These are phyloP conservation scores for Chalaropsis thielavioides DNA, from an alignment of 2,329 filamentous ascomycete species.

Conservation along the genomic window DNA sequence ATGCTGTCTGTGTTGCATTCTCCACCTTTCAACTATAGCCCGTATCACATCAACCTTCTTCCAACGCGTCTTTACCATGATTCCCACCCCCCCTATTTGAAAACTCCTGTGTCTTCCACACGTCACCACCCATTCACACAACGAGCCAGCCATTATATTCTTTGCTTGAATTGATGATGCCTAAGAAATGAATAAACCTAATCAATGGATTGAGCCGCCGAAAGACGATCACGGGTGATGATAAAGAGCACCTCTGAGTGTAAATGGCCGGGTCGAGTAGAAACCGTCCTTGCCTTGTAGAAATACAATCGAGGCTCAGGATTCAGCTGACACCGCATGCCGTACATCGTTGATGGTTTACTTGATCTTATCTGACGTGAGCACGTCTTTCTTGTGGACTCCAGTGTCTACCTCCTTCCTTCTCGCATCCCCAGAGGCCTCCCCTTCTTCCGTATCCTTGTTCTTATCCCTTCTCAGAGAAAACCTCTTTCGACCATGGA, in stretches of 20 bases:
- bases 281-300: conserved; percentile 23
- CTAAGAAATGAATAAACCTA: conserved; percentile 2
- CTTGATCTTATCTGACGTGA: conserved; percentile 53
- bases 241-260: conserved; percentile 23
- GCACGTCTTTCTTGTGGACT: not conserved
- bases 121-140: not conserved
- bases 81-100: not conserved
- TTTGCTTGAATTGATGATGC: not conserved
- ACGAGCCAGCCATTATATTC: not conserved
- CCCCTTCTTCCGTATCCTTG: not conserved
- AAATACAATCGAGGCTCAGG: conserved; percentile 11
- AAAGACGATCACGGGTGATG: conserved; percentile 26
- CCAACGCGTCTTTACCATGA: not conserved
- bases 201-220: not conserved
- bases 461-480: conserved; percentile 13
- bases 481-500: conserved; percentile 9
- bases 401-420: not conserved
- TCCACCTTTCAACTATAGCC: not conserved
- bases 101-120: not conserved
- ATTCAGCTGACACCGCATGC: conserved; percentile 2
- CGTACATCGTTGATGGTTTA: conserved; percentile 25
- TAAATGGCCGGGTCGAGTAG: conserved; percentile 1
- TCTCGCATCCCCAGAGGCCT: not conserved
- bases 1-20: not conserved
- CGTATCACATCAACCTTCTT: not conserved